Base-by-base conservation (phyloP, 1,139 yeast species). In the Taiozyma sp. region DNA sequence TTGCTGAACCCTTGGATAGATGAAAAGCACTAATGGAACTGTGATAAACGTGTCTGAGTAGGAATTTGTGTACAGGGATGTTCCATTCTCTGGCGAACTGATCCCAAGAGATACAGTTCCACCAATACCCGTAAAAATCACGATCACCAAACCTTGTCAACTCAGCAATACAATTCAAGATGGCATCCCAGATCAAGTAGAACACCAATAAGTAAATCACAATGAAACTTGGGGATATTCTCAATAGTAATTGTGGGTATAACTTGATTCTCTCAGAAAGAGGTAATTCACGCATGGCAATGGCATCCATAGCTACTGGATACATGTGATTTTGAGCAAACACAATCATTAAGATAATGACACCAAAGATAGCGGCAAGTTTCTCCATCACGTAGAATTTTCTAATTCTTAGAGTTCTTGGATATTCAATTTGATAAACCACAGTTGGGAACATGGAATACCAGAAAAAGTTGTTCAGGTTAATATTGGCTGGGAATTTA, bases 71-170 rank as follows among this genome's bases (percentile, higher is more conserved):
- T n/a, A 95, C 98, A 0, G 98, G 97, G 10, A 81, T 78, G 65
- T 93, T 93, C 99, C 99, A 95, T 57, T 88, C 83, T 57, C 97
- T 78, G 10, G 97, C 87, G 69, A 88, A 93, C 65, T 90, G 93
- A 51, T 88, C 90, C 97, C 97, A 93, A 47, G 90, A 85, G 30
- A 87, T 82, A 58, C 95, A 88, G 59, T 93, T 88, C 99, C 98
- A 93, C 99, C 99, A 93, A 43, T 90, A 88, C 4, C 96, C 95
- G 62, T 93, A 93, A 66, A 93, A 93, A 58, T 86, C 88, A 43
- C 99, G 79, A 65, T 93, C 98, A 2, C 91, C 97, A 68, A 85
- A 93, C 49, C 77, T 62, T 21, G 95, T 85, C 44, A 93, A 71
- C 65, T 93, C 99, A 0, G 97, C 98, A 60, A 93, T 80, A 19